Conservation (phyloP, 108 stramenopile species). For the Pseudonitzschia delicatissima region DNA sequence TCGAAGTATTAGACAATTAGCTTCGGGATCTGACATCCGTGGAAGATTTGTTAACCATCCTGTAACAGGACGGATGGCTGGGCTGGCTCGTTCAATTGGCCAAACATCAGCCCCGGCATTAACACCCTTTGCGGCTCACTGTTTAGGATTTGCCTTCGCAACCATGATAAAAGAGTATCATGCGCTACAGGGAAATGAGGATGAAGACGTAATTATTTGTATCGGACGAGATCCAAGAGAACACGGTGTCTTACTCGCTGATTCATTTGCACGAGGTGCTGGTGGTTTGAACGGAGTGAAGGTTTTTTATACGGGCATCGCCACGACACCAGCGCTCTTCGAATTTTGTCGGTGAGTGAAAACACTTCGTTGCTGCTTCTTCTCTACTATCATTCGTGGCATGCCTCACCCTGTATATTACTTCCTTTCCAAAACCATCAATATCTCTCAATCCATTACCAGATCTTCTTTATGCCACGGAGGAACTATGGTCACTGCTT, state of each 20-base stretch:
- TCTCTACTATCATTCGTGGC: background rate
- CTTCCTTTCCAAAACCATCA: background rate
- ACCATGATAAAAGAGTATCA: constrained; percentile 24
- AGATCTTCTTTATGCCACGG: constrained; percentile 59
- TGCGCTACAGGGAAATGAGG: background rate
- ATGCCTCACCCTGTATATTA: no score
- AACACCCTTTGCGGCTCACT: constrained; percentile 76
- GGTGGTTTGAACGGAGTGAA: constrained; percentile 37
- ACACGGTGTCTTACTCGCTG: constrained; percentile 62
- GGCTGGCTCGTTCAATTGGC: constrained; percentile 39
- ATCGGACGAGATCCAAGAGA: constrained; percentile 73
- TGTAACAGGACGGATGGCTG: constrained; percentile 41
- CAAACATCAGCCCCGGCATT: constrained; percentile 28
- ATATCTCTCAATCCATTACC: background rate
- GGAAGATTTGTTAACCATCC: constrained; percentile 55
- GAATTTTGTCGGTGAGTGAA: constrained; percentile 51
- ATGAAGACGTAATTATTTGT: constrained; percentile 40
- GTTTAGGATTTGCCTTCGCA: constrained; percentile 65
- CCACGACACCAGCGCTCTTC: constrained; percentile 73
- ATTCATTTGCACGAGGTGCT: constrained; percentile 70
- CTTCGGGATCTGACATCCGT: constrained; percentile 68
- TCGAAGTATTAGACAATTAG: constrained; percentile 38
- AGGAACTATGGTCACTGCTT: constrained; percentile 80
- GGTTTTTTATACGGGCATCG: constrained; percentile 68
- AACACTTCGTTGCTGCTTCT: no score